Conservation (phyloP, 1,284 basidiomycete genomes). For the Thelephora terrestris region DNA sequence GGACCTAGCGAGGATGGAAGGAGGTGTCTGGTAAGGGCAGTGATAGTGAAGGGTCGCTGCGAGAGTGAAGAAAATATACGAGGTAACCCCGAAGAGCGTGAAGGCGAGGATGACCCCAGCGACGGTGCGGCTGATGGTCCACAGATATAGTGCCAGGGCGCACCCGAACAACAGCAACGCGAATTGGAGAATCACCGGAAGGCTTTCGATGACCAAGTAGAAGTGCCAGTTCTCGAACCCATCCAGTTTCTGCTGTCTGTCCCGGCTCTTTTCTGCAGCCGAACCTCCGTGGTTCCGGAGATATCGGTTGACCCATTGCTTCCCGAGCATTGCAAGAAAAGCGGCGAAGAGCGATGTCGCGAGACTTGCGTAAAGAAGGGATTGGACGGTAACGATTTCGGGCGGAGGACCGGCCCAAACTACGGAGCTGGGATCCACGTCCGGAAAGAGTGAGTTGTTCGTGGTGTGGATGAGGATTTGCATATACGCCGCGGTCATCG, state of each 20-base stretch:
- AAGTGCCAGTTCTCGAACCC: conserved; percentile 1
- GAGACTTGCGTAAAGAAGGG: too few relatives aligned
- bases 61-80: background rate
- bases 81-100: background rate
- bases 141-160: background rate
- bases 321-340: too few relatives aligned
- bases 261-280: background rate
- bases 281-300: too few relatives aligned
- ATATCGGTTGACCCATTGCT: too few relatives aligned
- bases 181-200: background rate
- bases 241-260: conserved; percentile 2
- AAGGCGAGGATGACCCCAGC: background rate
- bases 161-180: background rate
- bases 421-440: too few relatives aligned
- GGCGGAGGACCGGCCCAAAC: too few relatives aligned
- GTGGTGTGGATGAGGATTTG: too few relatives aligned
- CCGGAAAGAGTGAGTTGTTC: too few relatives aligned
- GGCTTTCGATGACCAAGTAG: background rate
- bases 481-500: too few relatives aligned
- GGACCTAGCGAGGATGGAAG: background rate
- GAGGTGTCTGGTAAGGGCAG: background rate
- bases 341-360: too few relatives aligned
- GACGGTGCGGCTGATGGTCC: background rate
- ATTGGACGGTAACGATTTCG: too few relatives aligned
- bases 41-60: background rate